Base-by-base conservation (phyloP, 306 rosid genomes). In the Cucurbita moschata region DNA sequence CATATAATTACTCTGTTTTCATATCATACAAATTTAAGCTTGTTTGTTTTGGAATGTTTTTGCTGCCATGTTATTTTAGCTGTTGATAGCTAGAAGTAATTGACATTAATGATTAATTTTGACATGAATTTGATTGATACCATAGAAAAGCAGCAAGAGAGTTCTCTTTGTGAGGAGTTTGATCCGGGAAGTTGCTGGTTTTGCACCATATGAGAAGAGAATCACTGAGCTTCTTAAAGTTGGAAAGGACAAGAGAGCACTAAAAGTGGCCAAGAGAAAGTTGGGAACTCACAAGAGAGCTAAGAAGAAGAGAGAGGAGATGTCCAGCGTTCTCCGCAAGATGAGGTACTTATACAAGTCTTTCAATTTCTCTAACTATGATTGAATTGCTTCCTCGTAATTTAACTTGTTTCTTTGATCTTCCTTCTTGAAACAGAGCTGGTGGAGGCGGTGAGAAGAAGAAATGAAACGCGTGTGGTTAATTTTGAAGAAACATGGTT, bases 211-310 rank as follows among this genome's bases (percentile, higher is more conserved):
- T 71, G 98, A 90, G 49, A 90, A 90, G 87, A 82, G 96, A 57
- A 94, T 94, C 47, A 94, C 96, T 43, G 98, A 94, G 89, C 90
- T 94, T 66, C 80, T 94, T n/a, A 94, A 94, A 80, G 97, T 94
- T 14, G 98, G 97, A 11, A 94, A 94, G 74, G 98, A 90, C 51
- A 94, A 94, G 86, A 85, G 96, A 8, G 98, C 97, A 1, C 71
- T 94, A 40, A 94, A 89, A 50, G 96, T 90, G 13, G 96, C 96
- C 0, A 94, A 90, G 60, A 83, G 92, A 76, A 94, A 91, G 94
- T 79, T 94, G n/a, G 97, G 90, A 71, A 90, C 96, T 19, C 96
- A 93, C 69, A 92, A 90, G 80, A 86, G 98, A 4, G 96, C 96
- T 0, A 92, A 92, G 90, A 88, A 81, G 88, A 92, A 92, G 96